Conservation (phyloP, 371 early-diverging fungal species). For the Chytridium lagenaria region DNA sequence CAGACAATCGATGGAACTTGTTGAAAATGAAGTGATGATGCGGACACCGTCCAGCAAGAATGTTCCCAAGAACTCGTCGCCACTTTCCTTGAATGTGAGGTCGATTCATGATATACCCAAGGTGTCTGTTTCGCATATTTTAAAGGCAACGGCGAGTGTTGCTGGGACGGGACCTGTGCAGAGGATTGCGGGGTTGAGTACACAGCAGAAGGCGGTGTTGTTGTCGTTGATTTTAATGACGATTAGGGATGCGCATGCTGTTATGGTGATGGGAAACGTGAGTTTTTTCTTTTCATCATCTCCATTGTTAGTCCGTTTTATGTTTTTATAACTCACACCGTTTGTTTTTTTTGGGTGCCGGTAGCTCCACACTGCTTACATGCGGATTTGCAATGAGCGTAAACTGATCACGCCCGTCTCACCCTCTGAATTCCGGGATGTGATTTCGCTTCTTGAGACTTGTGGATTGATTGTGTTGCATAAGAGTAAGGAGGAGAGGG, state of each 20-base stretch:
- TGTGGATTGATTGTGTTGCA: constrained; percentile 59
- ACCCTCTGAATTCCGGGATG: constrained; percentile 76
- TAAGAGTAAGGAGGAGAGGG: constrained; percentile 30
- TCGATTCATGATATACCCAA: constrained; percentile 56
- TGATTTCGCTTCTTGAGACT: constrained; percentile 76
- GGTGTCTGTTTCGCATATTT: constrained; percentile 81
- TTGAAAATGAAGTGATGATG: constrained; percentile 67
- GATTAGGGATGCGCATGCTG: not conserved
- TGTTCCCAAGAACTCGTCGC: not conserved
- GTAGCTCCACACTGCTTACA: constrained; percentile 37
- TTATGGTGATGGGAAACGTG: constrained; percentile 37
- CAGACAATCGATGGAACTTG: constrained; percentile 80
- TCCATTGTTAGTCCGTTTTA: constrained; percentile 25
- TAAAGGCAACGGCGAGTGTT: constrained; percentile 69
- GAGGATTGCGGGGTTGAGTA: constrained; percentile 69
- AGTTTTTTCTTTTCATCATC: not conserved
- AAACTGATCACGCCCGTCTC: constrained; percentile 69
- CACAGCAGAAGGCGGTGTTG: constrained; percentile 84
- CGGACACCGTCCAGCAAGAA: constrained; percentile 25
- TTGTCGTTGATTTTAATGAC: constrained; percentile 34
- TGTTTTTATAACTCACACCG: not conserved
- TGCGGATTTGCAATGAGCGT: constrained; percentile 52
- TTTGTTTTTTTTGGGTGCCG: constrained; percentile 24
- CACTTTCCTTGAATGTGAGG: not conserved
- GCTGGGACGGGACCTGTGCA: constrained; percentile 69